A percentile compares a stretch with the other conserved stretches of the same genome.
Conservation (phyloP, 139 green algal genomes). For the Tetradesmus lagerheimii region DNA sequence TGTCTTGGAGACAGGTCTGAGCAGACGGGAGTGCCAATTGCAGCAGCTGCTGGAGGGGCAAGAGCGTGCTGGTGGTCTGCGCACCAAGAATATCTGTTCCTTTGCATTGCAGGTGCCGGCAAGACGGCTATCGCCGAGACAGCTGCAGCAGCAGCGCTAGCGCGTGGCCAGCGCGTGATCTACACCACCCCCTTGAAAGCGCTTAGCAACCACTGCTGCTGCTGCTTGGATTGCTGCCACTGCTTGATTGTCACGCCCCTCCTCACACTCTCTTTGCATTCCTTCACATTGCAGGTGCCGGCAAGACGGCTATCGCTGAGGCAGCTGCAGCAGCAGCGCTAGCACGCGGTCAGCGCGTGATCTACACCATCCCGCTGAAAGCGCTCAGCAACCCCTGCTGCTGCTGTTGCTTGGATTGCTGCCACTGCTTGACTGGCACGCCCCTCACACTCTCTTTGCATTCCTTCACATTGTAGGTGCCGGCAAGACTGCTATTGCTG, state of each 20-base stretch:
- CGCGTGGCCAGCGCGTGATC: slow-evolving; percentile 84
- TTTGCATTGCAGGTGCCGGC: not conserved
- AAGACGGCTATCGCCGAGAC: slow-evolving; percentile 98
- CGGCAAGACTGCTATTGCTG: slow-evolving; percentile 83
- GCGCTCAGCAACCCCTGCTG: slow-evolving; percentile 94
- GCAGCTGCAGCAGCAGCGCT: slow-evolving; percentile 84
- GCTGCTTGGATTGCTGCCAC: too few species aligned
- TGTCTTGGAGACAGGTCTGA: too few species aligned
- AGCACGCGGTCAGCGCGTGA: slow-evolving; percentile 80
- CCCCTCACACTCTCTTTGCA: too few species aligned
- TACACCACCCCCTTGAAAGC: slow-evolving; percentile 95
- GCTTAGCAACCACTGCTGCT: slow-evolving; percentile 94
- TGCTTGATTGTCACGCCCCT: too few species aligned
- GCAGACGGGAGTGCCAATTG: too few species aligned
- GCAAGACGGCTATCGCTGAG: slow-evolving; percentile 97
- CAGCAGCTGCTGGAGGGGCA: slow-evolving; percentile 73
- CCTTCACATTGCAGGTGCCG: not conserved
- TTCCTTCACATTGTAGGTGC: not conserved
- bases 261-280: too few species aligned
- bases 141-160: slow-evolving; percentile 81
- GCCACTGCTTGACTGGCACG: slow-evolving; percentile 75
- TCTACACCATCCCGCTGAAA: slow-evolving; percentile 94
- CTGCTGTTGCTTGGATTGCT: too few species aligned
- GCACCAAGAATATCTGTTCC: too few species aligned
- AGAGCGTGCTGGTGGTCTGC: slow-evolving; percentile 82